Base-by-base conservation (phyloP, 352 stramenopile genomes). In the Phytopythium ostracodes region DNA sequence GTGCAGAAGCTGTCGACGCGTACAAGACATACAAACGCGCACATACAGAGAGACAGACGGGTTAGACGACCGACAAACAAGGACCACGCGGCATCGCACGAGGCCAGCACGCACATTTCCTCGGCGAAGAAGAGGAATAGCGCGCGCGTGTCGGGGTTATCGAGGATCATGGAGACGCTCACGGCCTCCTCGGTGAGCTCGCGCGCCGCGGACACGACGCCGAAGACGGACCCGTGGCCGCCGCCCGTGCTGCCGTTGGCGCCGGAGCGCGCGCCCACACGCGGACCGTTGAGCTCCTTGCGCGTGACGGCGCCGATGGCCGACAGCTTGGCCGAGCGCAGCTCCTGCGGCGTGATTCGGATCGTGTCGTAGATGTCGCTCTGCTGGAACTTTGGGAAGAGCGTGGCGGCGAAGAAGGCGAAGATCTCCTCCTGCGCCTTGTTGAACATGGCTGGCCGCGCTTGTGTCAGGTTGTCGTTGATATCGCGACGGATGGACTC, bases 371-470 rank as follows among this genome's bases (percentile, higher is more conserved):
- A 91, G 40, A 88, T 75, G 49, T 87, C 77, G 33, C 77, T 89
- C 59, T 88, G 79, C 27, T 88, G 74, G 60, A 91, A 91, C 50
- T 91, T 91, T 0, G 81, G 77, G 56, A 88, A 91, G 10, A 91
- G 55, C 2, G 77, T 88, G 5, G 73, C 76, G 25, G 72, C 68
- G 61, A 91, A 87, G 49, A 91, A 91, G 42, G 70, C 60, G 4
- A 84, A 65, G n/a, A 91, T 85, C 56, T 89, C 73, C 20, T 91
- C 81, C 35, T 91, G 81, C 0, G 70, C 78, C 35, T 84, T 84
- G 61, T 83, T 85, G 55, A 87, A 91, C 75, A 88, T 89, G 33
- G 79, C 79, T 4, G 79, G 81, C 43, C 78, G 77, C 17, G 79
- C 70, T 5, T 68, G 69, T 7, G 46, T 42, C 44, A 91, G 59